Base-by-base conservation (phyloP, 2,329 filamentous ascomycete genomes). In the Dactylellina cionopaga region DNA sequence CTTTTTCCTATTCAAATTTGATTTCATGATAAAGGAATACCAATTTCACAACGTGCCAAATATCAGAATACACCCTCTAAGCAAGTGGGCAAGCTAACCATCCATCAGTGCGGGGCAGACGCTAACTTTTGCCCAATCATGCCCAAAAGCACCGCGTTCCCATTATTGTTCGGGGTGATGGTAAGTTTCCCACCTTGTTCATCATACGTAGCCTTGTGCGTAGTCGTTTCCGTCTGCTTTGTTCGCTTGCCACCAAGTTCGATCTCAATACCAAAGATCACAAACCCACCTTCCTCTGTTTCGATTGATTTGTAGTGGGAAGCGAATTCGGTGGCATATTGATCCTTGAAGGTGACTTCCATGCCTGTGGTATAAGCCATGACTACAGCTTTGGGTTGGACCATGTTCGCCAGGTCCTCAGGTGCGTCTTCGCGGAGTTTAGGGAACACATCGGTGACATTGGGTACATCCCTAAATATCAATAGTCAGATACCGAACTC, bases 181-280 rank as follows among this genome's bases (percentile, higher is more conserved):
- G 22, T 64, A 43, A 64, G 59, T 1, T 15, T 19, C 25, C 59
- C 59, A 15, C 25, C 22, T 2, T 39, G 29, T 44, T 54, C 47
- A 22, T 64, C 35, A 27, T 64, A 64, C n/a, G 24, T 46, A 5
- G 59, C 59, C 13, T 33, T 52, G 19, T 64, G 59, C 15, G 59
- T 54, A 17, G 59, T 64, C 25, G 33, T 64, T 25, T 64, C 59
- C 5, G 46, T 35, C 25, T 43, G 7, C 2, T 3, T 13, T n/a
- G 15, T 37, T 10, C 37, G 11, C 9, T 46, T 24, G 6, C 59
- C 59, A 17, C 59, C 59, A 5, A 64, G 47, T 0, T 9, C 46
- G 19, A 64, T 37, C 5, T 54, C 46, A 9, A 64, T 52, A 5
- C 59, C 47, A 27, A 64, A 64, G 3, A 64, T 64, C 4, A 27